Conservation (phyloP, 805 yeast species). For the Suhomyces canberraensis region DNA sequence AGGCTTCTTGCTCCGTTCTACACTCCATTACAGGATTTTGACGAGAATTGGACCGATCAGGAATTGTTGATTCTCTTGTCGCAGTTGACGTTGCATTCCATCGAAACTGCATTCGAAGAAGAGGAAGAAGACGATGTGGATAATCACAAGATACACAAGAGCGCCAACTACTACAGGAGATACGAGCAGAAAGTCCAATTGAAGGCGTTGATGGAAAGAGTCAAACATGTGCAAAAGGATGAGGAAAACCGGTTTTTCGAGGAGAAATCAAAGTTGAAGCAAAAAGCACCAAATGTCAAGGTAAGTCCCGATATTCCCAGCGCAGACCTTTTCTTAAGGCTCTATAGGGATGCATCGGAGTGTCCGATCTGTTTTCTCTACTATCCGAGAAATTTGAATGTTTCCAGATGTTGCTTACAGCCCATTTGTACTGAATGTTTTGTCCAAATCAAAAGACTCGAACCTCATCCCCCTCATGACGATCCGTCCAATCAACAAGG, state of each 20-base stretch:
- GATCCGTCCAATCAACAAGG: slow-evolving; percentile 24
- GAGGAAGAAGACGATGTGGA: slow-evolving; percentile 59
- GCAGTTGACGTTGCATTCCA: slow-evolving; percentile 55
- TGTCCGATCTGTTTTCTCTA: slow-evolving; percentile 94
- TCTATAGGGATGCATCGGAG: slow-evolving; percentile 71
- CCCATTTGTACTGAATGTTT: slow-evolving; percentile 96
- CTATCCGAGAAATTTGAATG: slow-evolving; percentile 75
- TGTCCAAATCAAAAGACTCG: slow-evolving; percentile 87
- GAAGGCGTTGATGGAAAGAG: slow-evolving; percentile 32
- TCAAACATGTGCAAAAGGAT: slow-evolving; percentile 28
- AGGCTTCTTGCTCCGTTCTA: slow-evolving; percentile 86
- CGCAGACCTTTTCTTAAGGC: slow-evolving; percentile 46
- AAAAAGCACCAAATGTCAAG: background rate
- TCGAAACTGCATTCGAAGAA: slow-evolving; percentile 45
- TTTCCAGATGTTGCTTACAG: slow-evolving; percentile 85
- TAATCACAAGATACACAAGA: slow-evolving; percentile 55
- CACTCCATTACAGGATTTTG: slow-evolving; percentile 81
- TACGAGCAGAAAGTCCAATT: slow-evolving; percentile 47
- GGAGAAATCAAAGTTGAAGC: slow-evolving; percentile 14
- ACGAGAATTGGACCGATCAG: slow-evolving; percentile 65
- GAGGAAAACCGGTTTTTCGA: slow-evolving; percentile 35
- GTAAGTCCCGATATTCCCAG: slow-evolving; percentile 33
- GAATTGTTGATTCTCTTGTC: slow-evolving; percentile 52
- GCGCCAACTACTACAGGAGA: slow-evolving; percentile 44
- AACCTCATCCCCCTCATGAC: slow-evolving; percentile 92